Base-by-base conservation (phyloP, 1,284 basidiomycete species). In the Ganoderma sinense region DNA sequence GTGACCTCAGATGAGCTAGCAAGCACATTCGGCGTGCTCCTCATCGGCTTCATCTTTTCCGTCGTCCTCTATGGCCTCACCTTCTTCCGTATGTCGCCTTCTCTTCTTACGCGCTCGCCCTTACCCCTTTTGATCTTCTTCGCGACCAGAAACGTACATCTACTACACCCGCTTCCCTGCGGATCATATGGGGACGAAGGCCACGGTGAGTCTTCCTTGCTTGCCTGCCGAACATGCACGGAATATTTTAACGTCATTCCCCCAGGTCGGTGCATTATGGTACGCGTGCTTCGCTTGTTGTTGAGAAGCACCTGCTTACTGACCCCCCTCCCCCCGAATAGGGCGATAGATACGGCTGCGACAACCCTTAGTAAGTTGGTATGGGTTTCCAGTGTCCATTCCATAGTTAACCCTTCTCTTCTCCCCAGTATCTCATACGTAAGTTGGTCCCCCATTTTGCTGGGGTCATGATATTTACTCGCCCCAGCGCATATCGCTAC, bases 21-120 rank as follows among this genome's bases (percentile, higher is more conserved):
- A 41, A 55, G 77, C 66, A 84, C 82, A 11, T 75, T 84, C 55
- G 76, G 79, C 45, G 77, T 80, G 18, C 73, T 84, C 31, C 80
- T 84, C 66, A 59, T 81, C 36, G 83, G 82, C 20, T 84, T 83
- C 69, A 78, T 83, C 45, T 74, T 77, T 29, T 74, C 82, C 6
- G 81, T 78, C 13, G 75, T 80, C 4, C 75, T 84, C 39, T 84
- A 84, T 63, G 83, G 83, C 14, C 76, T 84, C 63, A 83, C 83
- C 18, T 84, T 84, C 75, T 84, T 84, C 75, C 84, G 84, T 83
- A 67, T 26, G 83, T 79, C n/a, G 33, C 16, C 2, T 10, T 48
- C 20, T 14, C 31, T 26, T 20, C 33, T 43, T 29, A 55, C 16
- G 40, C 23, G 16, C 45, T 11, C 56, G 2, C 59, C 6, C 13